phyloP scores from a whole-genome alignment of 2,329 filamentous ascomycete genomes.

The Diaporthe citriasiana region DNA sequence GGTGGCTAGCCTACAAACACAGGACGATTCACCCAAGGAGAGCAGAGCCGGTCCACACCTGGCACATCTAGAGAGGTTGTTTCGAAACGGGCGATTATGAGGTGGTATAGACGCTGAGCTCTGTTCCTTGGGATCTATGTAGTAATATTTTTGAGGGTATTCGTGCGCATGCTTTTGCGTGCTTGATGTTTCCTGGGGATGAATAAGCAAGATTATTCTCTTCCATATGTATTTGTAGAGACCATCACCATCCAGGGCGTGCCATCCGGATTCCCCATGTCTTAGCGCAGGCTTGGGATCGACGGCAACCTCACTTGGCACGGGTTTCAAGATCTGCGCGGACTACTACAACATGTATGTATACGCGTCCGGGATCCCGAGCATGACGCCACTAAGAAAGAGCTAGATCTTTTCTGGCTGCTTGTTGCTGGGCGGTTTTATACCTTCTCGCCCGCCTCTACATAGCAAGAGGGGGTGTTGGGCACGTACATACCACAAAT shows the following conservation, averaged over 20 bases:
- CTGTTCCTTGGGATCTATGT: background rate
- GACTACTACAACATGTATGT: background rate
- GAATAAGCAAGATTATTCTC: background rate
- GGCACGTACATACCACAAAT: background rate
- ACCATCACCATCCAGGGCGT: background rate
- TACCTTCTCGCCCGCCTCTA: background rate
- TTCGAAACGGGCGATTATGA: background rate
- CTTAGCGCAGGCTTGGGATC: constrained; percentile 9
- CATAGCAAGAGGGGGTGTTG: background rate
- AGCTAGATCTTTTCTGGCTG: constrained; percentile 20
- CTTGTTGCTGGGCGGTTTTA: background rate
- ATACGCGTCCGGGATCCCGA: constrained; percentile 4
- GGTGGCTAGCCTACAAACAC: constrained; percentile 20
- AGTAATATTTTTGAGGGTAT: background rate
- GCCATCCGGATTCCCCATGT: background rate
- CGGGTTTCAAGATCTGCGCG: constrained; percentile 25
- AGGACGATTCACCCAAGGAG: constrained; percentile 16
- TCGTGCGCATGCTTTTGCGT: background rate
- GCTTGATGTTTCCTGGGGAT: background rate
- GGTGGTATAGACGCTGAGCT: background rate
- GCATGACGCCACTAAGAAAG: constrained; percentile 15
- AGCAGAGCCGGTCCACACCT: constrained; percentile 15
- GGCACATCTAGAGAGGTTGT: background rate
- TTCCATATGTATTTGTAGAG: background rate
- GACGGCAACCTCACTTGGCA: constrained; percentile 27